Evolutionary conservation across 768 basidiomycete genomes (phyloP), one percentile per base, ranked within the genome.

Genomic region (Leccinum aurantiacum): DNA sequence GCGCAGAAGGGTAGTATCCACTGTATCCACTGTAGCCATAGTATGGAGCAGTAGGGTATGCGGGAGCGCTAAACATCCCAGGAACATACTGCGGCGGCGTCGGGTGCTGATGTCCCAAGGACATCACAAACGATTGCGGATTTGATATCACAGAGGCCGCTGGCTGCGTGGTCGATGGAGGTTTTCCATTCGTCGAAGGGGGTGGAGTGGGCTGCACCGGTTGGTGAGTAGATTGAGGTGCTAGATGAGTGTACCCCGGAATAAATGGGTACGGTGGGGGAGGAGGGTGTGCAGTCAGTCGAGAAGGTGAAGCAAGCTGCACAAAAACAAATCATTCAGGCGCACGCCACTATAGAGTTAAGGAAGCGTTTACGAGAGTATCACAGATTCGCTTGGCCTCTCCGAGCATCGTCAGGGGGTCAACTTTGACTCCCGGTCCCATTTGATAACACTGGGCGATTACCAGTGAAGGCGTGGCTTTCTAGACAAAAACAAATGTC

Each of bases 341-440:
- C 37, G 46, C 14, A 59, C n/a, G 59, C 50, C 35, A 47, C 41
- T 9, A 31, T 19, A 35, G 47, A 35, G 47, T 27, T 5, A 47
- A 57, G 17, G 19, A 59, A 47, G 59, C 15, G 19, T 79, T 73
- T 73, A 91, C 90, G 27, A 93, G 80, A 22, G 82, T 83, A 72
- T 93, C 90, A 63, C 91, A 92, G 15, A 88, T 83, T 29, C 84
- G 81, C 72, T 90, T 91, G 6, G 90, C 91, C 55, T 92, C 91
- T 37, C 73, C 81, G 4, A 93, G 80, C 84, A 93, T 87, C 57
- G 76, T 75, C 48, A 93, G 65, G 5, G 90, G 90, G 64, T 93
- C 90, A 14, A 91, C 81, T 63, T 88, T 89, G 59, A 78, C 81
- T 13, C 78, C 78, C 8, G 87, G 83, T 6, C 87, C 88, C 80